A percentile compares a stretch with the other conserved stretches of the same genome.
phyloP scores from a whole-genome alignment of 257 asterid genomes.

The Nicotiana tomentosiformis region DNA sequence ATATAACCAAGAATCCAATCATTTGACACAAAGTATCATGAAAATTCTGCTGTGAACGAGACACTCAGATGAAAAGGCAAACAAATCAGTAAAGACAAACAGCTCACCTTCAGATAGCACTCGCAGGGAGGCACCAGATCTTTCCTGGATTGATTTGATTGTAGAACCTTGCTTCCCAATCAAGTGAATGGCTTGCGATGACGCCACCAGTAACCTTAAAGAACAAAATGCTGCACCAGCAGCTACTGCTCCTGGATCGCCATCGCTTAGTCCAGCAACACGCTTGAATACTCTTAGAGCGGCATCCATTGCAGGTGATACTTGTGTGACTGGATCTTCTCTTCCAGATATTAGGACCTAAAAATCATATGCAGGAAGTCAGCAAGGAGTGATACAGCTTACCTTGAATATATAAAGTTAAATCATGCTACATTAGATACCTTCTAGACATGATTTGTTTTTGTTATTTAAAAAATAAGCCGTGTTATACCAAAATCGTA shows the following conservation, averaged over 20 bases:
- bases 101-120: conserved; percentile 53
- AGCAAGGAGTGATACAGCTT: background rate
- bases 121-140: conserved; percentile 55
- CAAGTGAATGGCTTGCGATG: conserved; percentile 70
- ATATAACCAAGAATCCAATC: too few relatives aligned
- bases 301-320: conserved; percentile 83
- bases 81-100: background rate
- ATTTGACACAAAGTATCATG: too few relatives aligned
- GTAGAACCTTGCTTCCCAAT: conserved; percentile 75
- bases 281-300: conserved; percentile 57
- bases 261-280: conserved; percentile 46
- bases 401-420: too few relatives aligned
- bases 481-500: too few relatives aligned
- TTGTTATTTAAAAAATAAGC: too few relatives aligned
- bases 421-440: too few relatives aligned
- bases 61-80: background rate
- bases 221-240: conserved; percentile 50
- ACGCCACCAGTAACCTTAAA: conserved; percentile 55
- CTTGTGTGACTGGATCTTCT: conserved; percentile 64
- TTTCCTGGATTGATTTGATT: conserved; percentile 73
- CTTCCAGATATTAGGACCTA: conserved; percentile 74
- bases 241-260: conserved; percentile 30
- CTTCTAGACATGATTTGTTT: too few relatives aligned
- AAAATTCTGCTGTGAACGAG: too few relatives aligned
- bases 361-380: conserved; percentile 12